Evolutionary conservation across 2,329 filamentous ascomycete genomes (phyloP).

Genomic region (Beauveria asiatica): DNA sequence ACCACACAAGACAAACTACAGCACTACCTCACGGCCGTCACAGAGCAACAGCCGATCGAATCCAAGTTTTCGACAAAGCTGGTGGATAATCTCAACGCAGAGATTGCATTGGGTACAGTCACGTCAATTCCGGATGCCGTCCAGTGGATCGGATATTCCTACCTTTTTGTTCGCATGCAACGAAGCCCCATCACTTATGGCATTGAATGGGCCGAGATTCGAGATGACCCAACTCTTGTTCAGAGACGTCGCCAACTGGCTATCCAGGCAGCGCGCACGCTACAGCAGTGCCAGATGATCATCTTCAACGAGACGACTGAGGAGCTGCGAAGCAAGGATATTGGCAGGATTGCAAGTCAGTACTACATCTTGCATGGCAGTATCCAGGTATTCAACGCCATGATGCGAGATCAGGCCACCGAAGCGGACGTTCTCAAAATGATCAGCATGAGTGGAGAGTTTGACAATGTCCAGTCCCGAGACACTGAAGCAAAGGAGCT

Average conservation of each 20-base stretch:
- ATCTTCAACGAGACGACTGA: slow-evolving; percentile 95
- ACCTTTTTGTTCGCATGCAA: slow-evolving; percentile 94
- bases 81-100: slow-evolving; percentile 94
- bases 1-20: slow-evolving; percentile 89
- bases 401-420: slow-evolving; percentile 79
- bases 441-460: slow-evolving; percentile 96
- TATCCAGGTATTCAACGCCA: slow-evolving; percentile 90
- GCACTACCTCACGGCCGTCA: slow-evolving; percentile 88
- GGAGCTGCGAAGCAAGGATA: slow-evolving; percentile 86
- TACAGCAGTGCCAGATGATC: slow-evolving; percentile 96
- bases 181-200: slow-evolving; percentile 86
- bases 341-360: slow-evolving; percentile 93
- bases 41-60: slow-evolving; percentile 93
- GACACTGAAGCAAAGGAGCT: slow-evolving; percentile 88
- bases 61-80: slow-evolving; percentile 91
- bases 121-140: slow-evolving; percentile 90
- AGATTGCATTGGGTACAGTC: slow-evolving; percentile 88
- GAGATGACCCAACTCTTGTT: slow-evolving; percentile 80
- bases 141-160: slow-evolving; percentile 96
- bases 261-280: slow-evolving; percentile 75
- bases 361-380: slow-evolving; percentile 92
- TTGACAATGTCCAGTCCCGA: slow-evolving; percentile 90
- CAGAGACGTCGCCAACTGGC: slow-evolving; percentile 77
- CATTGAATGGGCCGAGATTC: slow-evolving; percentile 87
- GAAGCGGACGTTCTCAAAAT: slow-evolving; percentile 92